Percentiles rank a stretch among this genome's conserved stretches.
phyloP scores from a whole-genome alignment of 768 basidiomycete genomes.

The Calvatia gigantea region DNA sequence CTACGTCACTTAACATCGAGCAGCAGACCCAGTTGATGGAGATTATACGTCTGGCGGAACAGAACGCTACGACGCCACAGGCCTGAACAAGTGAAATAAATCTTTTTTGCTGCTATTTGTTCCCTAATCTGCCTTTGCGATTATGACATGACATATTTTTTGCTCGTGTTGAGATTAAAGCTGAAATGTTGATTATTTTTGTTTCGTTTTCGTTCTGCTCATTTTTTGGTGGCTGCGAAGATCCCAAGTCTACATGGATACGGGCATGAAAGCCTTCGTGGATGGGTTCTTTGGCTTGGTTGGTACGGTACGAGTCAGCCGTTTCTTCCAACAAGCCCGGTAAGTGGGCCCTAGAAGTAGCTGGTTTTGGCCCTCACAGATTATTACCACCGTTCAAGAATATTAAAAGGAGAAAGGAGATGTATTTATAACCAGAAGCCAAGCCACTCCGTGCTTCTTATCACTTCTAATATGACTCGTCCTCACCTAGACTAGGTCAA shows the following conservation, averaged over 20 bases:
- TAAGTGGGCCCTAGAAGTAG: too few species aligned
- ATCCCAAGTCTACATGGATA: background rate
- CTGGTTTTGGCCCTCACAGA: too few species aligned
- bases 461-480: too few species aligned
- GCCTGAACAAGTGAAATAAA: conserved; percentile 14
- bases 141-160: background rate
- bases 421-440: too few species aligned
- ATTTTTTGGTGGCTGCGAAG: background rate
- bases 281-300: too few species aligned
- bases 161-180: background rate
- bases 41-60: conserved; percentile 71
- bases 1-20: conserved; percentile 67
- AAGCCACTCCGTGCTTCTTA: too few species aligned
- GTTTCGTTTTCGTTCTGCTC: conserved; percentile 1
- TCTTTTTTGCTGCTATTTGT: background rate
- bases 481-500: too few species aligned
- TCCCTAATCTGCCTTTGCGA: background rate
- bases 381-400: too few species aligned
- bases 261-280: too few species aligned
- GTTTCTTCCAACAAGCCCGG: too few species aligned
- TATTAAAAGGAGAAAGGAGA: too few species aligned
- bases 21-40: conserved; percentile 84
- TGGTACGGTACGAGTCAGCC: too few species aligned
- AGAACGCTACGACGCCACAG: conserved; percentile 22
- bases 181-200: conserved; percentile 6